Conservation (phyloP, 1,284 basidiomycete genomes). For the Exobasidium cylindrosporum region DNA sequence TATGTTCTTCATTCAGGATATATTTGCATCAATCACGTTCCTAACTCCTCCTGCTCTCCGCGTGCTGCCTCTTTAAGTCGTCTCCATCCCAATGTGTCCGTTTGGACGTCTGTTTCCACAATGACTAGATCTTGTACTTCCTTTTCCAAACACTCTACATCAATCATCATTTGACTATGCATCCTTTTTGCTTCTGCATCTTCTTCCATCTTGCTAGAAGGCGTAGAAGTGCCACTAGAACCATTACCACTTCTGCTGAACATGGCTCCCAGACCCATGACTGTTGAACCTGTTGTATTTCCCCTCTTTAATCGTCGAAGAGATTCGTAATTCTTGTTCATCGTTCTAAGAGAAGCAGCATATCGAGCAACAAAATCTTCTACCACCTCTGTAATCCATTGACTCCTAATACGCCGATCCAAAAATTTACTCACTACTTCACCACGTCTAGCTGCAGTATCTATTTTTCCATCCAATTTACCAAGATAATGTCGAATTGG, state of each 20-base stretch:
- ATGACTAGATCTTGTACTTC: slow-evolving; percentile 15
- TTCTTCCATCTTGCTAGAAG: slow-evolving; percentile 5
- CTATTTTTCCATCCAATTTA: not conserved
- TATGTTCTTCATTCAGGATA: too few relatives aligned
- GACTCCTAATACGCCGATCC: slow-evolving; percentile 14
- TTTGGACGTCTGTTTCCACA: slow-evolving; percentile 7
- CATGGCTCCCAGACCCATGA: slow-evolving; percentile 3
- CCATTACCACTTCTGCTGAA: slow-evolving; percentile 7
- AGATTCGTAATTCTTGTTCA: slow-evolving; percentile 47
- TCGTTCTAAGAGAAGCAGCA: slow-evolving; percentile 32
- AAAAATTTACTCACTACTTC: slow-evolving; percentile 11
- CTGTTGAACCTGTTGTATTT: not conserved
- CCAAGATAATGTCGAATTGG: slow-evolving; percentile 61
- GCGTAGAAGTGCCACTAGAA: not conserved
- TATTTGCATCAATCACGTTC: too few relatives aligned
- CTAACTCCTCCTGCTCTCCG: slow-evolving; percentile 4
- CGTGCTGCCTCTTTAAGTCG: slow-evolving; percentile 5
- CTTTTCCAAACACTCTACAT: slow-evolving; percentile 14
- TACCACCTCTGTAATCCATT: slow-evolving; percentile 20
- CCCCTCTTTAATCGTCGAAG: slow-evolving; percentile 45
- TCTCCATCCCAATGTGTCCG: slow-evolving; percentile 1
- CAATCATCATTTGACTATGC: slow-evolving; percentile 18
- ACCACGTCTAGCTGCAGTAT: slow-evolving; percentile 11
- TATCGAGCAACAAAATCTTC: slow-evolving; percentile 28
- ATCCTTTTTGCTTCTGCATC: slow-evolving; percentile 17